Base-by-base conservation (phyloP, 2,329 filamentous ascomycete genomes). In the Claviceps arundinis region DNA sequence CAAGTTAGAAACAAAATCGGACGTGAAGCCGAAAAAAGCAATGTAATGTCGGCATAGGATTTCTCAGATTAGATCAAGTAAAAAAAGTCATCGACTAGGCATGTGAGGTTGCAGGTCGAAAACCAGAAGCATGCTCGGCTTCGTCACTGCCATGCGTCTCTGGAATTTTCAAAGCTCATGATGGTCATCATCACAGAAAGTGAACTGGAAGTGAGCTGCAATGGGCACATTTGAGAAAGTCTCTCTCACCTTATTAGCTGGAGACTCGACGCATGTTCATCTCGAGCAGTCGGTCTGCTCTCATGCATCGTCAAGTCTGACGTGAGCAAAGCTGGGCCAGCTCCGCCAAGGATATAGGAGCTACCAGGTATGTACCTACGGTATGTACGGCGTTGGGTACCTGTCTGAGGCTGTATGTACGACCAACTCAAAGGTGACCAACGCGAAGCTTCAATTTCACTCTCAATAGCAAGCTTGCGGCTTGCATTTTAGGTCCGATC, bases 51-150 rank as follows among this genome's bases (percentile, higher is more conserved):
- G 19, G 22, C n/a, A 37, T 48, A 37, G 38, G 24, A 16, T 19
- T 22, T 53, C 48, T 81, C 77, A 80, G 77, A 81, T 81, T 80
- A 81, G 78, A 80, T 81, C 77, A 81, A 81, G 77, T 80, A 80
- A 46, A 71, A 55, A 47, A 54, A 60, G 55, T 69, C 67, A 70
- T 60, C 55, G 64, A 62, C 57, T 55, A 56, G 58, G 55, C 60
- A 47, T 54, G 47, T 34, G 43, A 54, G 45, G 48, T 53, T 53
- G 61, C 61, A 57, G 57, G 49, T 64, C 59, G 47, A 59, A 57
- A 77, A 77, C 77, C 76, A 70, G 68, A 76, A 68, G 56, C 43
- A 37, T 37, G 60, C 70, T 73, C 75, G 77, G 77, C 70, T 80
- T 77, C 76, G 62, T 69, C 61, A 50, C 62, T 62, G 56, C 62